These are phyloP conservation scores for Halenospora varia DNA, from an alignment of 495 filamentous ascomycete genomes.

Conservation along the genomic window DNA sequence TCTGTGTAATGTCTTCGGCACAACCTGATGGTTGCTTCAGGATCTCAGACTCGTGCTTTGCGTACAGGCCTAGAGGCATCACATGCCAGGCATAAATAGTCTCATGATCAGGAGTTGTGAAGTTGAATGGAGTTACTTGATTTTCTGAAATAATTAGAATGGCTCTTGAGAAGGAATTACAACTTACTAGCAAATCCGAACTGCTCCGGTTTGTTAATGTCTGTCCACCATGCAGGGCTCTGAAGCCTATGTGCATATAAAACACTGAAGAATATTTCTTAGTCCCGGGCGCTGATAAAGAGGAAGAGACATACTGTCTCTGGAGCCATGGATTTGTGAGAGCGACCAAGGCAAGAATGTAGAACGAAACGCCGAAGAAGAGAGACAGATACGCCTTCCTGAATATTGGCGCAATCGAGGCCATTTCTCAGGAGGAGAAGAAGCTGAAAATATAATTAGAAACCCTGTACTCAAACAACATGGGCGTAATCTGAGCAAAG, in stretches of 20 bases:
- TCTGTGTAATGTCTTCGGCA: conserved; percentile 49
- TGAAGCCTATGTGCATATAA: conserved; percentile 76
- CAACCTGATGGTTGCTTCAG: conserved; percentile 45
- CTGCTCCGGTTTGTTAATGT: conserved; percentile 66
- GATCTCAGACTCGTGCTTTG: conserved; percentile 49
- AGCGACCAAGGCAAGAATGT: conserved; percentile 36
- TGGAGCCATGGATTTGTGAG: conserved; percentile 52
- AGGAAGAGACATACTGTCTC: conserved; percentile 45
- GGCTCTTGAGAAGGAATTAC: neutral
- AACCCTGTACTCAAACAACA: neutral
- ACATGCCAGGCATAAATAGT: conserved; percentile 69
- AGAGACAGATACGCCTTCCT: conserved; percentile 33
- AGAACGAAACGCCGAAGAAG: conserved; percentile 30
- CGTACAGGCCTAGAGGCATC: conserved; percentile 60
- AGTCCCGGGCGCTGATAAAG: neutral
- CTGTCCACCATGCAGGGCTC: conserved; percentile 60
- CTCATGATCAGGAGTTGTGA: conserved; percentile 53
- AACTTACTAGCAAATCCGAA: conserved; percentile 79
- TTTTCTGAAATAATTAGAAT: conserved; percentile 39
- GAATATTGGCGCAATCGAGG: conserved; percentile 19
- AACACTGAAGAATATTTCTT: conserved; percentile 41
- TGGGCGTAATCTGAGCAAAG: neutral
- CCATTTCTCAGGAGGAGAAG: conserved; percentile 10
- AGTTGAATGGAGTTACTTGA: conserved; percentile 64
- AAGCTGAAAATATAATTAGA: neutral